Conservation (phyloP, 2,329 filamentous ascomycete species). For the Fusarium nelsonii region DNA sequence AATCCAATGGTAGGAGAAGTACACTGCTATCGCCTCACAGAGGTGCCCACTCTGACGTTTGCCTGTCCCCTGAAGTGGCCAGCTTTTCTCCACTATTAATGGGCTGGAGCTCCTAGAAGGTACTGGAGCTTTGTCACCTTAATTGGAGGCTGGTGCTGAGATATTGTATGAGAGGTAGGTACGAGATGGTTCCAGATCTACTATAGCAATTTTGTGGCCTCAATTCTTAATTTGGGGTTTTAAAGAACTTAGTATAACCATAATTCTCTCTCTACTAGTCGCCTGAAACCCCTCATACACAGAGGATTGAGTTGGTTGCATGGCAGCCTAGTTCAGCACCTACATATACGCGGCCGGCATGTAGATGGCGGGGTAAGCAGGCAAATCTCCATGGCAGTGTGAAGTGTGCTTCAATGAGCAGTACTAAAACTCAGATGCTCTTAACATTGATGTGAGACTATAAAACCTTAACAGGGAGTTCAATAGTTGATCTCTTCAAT, state of each 20-base stretch:
- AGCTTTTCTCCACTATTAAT: conserved; percentile 40
- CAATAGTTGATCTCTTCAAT: background rate
- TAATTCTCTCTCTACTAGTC: background rate
- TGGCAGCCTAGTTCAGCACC: conserved; percentile 23
- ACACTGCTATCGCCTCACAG: conserved; percentile 16
- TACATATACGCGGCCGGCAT: conserved; percentile 34
- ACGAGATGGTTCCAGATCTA: conserved; percentile 18
- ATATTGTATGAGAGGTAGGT: background rate
- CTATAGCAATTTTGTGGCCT: background rate
- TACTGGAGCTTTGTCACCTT: conserved; percentile 41
- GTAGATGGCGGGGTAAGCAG: conserved; percentile 40
- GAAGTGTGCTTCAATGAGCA: background rate
- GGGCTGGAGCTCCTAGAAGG: conserved; percentile 43
- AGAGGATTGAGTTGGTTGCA: background rate
- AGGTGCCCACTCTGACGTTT: conserved; percentile 40
- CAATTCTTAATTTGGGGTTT: background rate
- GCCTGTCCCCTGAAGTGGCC: conserved; percentile 18
- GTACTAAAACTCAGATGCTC: background rate
- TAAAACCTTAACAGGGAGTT: background rate
- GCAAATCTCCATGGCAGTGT: background rate
- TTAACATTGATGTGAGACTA: background rate
- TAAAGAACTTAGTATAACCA: background rate
- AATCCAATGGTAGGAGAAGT: background rate
- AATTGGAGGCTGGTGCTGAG: conserved; percentile 5
- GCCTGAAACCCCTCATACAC: background rate